Conservation (phyloP, 75 land plant species). For the Chamaecyparis obtusa region DNA sequence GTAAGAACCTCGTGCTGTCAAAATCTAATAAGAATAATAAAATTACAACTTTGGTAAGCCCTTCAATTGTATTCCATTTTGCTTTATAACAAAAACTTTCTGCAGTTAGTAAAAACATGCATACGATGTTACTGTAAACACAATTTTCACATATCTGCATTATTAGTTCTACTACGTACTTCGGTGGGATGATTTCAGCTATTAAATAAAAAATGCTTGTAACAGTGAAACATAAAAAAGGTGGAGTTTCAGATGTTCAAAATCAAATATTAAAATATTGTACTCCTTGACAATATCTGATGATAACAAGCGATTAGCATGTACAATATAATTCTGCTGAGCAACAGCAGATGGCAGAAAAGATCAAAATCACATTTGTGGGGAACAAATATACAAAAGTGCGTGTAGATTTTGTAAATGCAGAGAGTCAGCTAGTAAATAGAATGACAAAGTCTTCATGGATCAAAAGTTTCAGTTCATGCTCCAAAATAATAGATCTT, state of each 20-base stretch:
- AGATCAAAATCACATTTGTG: neutral
- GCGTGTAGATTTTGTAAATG: neutral
- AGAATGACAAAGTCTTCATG: neutral
- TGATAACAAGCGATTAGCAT: neutral
- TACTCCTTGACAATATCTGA: neutral
- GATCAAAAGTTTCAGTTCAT: neutral
- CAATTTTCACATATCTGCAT: neutral
- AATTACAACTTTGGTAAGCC: neutral
- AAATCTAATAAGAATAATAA: neutral
- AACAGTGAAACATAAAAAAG: neutral
- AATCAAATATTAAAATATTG: neutral
- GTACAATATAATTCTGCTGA: neutral
- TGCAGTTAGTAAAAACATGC: neutral
- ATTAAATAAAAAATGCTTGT: neutral
- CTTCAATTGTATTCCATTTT: neutral
- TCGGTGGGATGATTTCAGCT: neutral
- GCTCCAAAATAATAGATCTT: conserved; percentile 3
- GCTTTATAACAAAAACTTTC: neutral
- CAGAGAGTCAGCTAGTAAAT: neutral
- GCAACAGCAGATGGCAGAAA: neutral
- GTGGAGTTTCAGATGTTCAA: neutral
- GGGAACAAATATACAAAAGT: neutral
- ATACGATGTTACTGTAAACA: neutral
- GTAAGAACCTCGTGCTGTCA: neutral
- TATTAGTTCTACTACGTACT: neutral